phyloP scores from a whole-genome alignment of 257 asterid species.

The Ballota nigra region DNA sequence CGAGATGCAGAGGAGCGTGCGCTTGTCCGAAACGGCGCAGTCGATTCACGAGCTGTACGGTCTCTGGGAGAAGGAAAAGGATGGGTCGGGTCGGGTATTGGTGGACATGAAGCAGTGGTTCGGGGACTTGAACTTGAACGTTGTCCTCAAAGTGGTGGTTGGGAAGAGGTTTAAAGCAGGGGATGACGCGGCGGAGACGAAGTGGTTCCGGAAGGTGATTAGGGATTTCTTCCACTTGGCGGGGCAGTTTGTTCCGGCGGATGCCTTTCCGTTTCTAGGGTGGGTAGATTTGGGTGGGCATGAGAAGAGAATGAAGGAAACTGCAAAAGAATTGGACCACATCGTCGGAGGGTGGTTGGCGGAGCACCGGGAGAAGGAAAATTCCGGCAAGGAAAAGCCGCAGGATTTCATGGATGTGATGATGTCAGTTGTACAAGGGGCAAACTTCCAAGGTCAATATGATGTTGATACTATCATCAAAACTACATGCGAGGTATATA shows the following conservation, averaged over 20 bases:
- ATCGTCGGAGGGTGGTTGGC: conserved; percentile 28
- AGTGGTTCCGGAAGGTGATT: conserved; percentile 21
- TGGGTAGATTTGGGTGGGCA: conserved; percentile 36
- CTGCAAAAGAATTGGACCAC: conserved; percentile 21
- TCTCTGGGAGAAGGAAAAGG: neutral
- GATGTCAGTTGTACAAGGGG: conserved; percentile 9
- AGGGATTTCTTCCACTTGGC: conserved; percentile 18
- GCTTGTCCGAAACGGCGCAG: neutral
- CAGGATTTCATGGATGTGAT: conserved; percentile 37
- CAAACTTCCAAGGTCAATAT: neutral
- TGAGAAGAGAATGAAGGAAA: conserved; percentile 29
- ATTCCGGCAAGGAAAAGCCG: neutral
- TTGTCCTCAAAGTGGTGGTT: neutral
- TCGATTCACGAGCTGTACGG: neutral
- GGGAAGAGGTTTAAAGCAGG: neutral
- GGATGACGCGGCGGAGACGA: neutral
- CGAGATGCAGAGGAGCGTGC: neutral
- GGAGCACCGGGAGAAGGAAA: conserved; percentile 22
- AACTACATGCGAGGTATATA: conserved; percentile 26
- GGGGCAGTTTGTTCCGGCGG: conserved; percentile 27
- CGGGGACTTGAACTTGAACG: neutral
- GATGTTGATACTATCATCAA: conserved; percentile 30
- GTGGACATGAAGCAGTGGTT: neutral
- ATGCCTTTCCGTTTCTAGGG: conserved; percentile 27
- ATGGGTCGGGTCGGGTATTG: neutral